Evolutionary conservation across 345 rosid species (phyloP).

Genomic region (Microthlaspi erraticum): DNA sequence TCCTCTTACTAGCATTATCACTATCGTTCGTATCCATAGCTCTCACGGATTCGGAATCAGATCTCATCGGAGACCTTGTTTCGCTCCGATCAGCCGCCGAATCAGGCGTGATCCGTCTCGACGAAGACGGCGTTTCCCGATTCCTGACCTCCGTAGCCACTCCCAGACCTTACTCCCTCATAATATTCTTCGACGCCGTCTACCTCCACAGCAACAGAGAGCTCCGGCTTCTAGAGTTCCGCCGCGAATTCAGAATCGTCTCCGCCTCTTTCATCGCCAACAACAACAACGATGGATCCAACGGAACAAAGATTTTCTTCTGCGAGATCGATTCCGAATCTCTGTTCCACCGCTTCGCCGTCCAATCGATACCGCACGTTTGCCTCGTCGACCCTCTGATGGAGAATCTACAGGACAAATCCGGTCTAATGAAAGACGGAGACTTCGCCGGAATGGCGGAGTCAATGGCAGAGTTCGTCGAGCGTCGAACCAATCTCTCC

Average conservation of each 20-base stretch:
- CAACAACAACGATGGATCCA: conserved; percentile 42
- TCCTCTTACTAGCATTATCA: conserved; percentile 37
- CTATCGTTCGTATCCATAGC: not conserved
- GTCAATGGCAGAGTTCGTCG: conserved; percentile 72
- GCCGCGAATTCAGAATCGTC: conserved; percentile 65
- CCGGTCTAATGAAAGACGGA: conserved; percentile 59
- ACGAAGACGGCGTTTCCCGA: conserved; percentile 60
- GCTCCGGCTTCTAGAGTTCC: conserved; percentile 62
- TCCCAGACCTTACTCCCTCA: conserved; percentile 71
- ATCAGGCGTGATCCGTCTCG: conserved; percentile 69
- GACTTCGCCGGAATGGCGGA: conserved; percentile 67
- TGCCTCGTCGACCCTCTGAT: conserved; percentile 65
- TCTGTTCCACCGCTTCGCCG: conserved; percentile 65
- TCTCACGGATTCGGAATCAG: conserved; percentile 34
- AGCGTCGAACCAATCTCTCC: conserved; percentile 56
- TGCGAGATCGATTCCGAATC: conserved; percentile 76
- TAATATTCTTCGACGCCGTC: conserved; percentile 82
- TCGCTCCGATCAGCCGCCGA: conserved; percentile 66
- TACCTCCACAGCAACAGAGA: conserved; percentile 53
- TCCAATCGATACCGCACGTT: conserved; percentile 75
- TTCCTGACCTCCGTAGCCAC: conserved; percentile 67
- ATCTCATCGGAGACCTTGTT: conserved; percentile 59
- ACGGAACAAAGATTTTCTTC: conserved; percentile 66
- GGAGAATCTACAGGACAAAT: conserved; percentile 56
- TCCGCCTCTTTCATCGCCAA: conserved; percentile 74